Percentiles rank a stretch among this genome's conserved stretches.
phyloP scores from a whole-genome alignment of 768 basidiomycete species.

The Pulveroboletus sp. region DNA sequence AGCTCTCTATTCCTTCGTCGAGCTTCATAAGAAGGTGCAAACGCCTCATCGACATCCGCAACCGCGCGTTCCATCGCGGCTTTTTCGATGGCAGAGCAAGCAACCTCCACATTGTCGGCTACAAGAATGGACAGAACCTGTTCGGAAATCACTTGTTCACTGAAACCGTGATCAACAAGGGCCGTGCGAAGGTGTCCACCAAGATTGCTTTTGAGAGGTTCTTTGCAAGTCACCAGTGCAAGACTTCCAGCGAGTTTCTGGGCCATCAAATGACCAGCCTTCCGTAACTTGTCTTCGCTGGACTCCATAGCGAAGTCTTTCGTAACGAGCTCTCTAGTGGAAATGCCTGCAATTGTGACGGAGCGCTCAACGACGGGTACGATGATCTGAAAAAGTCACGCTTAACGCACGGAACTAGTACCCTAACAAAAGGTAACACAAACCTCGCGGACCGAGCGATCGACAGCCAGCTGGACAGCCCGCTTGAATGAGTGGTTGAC shows the following conservation, averaged over 20 bases:
- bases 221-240: constrained; percentile 97
- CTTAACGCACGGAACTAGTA: background rate
- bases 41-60: constrained; percentile 89
- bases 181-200: constrained; percentile 83
- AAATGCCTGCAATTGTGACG: constrained; percentile 97
- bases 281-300: constrained; percentile 86
- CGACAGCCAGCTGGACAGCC: constrained; percentile 86
- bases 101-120: constrained; percentile 89
- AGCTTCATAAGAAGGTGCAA: constrained; percentile 76
- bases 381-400: constrained; percentile 62
- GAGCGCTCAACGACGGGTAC: constrained; percentile 97
- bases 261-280: constrained; percentile 94
- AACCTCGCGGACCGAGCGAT: constrained; percentile 93
- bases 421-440: constrained; percentile 8
- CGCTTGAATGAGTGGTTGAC: constrained; percentile 85
- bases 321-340: constrained; percentile 89
- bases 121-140: constrained; percentile 77
- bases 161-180: constrained; percentile 85
- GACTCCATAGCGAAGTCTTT: constrained; percentile 96
- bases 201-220: constrained; percentile 91
- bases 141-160: constrained; percentile 82
- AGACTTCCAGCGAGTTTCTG: constrained; percentile 95
- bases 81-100: constrained; percentile 92
- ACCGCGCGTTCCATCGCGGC: constrained; percentile 97
- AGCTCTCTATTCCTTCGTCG: constrained; percentile 86